Conservation (phyloP, 2,329 filamentous ascomycete genomes). For the Colletotrichum filicis region DNA sequence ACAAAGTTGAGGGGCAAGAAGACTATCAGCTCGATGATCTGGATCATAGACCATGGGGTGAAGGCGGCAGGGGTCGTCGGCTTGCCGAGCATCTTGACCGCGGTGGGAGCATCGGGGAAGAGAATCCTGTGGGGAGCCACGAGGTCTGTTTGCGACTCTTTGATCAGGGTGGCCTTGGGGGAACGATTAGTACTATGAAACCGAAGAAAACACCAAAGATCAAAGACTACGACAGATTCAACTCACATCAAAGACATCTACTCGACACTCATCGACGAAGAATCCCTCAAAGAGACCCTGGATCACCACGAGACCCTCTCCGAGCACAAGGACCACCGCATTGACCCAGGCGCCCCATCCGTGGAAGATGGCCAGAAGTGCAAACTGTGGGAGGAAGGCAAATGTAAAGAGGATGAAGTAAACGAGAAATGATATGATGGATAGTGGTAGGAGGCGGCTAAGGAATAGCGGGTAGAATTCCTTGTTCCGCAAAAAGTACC, state of each 20-base stretch:
- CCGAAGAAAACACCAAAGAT: not conserved
- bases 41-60: conserved; percentile 89
- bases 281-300: conserved; percentile 80
- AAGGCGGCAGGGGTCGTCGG: conserved; percentile 82
- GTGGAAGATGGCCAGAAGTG: conserved; percentile 90
- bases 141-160: conserved; percentile 76
- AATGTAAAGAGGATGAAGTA: conserved; percentile 90
- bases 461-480: conserved; percentile 86
- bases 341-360: conserved; percentile 90
- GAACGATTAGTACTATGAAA: conserved; percentile 27
- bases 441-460: conserved; percentile 81
- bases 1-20: conserved; percentile 88
- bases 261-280: conserved; percentile 81
- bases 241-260: conserved; percentile 85
- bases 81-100: conserved; percentile 84
- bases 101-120: conserved; percentile 74
- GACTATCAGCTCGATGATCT: conserved; percentile 85
- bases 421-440: conserved; percentile 84
- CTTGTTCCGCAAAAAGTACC: conserved; percentile 81
- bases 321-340: conserved; percentile 87
- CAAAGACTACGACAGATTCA: not conserved
- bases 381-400: conserved; percentile 88
- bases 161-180: conserved; percentile 75
- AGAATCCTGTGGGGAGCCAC: conserved; percentile 74
- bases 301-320: conserved; percentile 80